Conservation (phyloP, 108 stramenopile genomes). For the Ochromonas danica region DNA sequence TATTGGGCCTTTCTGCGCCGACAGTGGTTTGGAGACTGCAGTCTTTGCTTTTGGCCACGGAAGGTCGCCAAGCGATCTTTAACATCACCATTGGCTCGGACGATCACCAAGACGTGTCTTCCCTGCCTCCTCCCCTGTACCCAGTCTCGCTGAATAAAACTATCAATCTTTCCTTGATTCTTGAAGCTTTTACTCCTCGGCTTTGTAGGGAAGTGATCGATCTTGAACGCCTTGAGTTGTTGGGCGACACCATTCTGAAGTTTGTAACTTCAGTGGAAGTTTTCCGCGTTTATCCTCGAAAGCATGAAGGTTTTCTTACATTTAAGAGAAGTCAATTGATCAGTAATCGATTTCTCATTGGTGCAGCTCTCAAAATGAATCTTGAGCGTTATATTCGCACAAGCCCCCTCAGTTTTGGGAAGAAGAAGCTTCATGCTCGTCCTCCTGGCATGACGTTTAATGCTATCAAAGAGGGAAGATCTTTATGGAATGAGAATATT, state of each 20-base stretch:
- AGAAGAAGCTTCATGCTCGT: neutral
- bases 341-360: neutral
- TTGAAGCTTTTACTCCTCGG: conserved; percentile 21
- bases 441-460: conserved; percentile 20
- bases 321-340: neutral
- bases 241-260: conserved; percentile 24
- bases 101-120: neutral
- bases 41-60: neutral
- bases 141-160: too few relatives aligned
- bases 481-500: too few relatives aligned
- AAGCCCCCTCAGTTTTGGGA: neutral
- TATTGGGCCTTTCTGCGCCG: neutral
- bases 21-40: neutral
- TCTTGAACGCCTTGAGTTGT: conserved; percentile 12
- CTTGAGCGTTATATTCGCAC: neutral
- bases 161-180: neutral
- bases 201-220: conserved; percentile 7
- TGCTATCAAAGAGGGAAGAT: too few relatives aligned
- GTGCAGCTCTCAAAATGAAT: neutral
- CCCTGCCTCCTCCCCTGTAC: neutral
- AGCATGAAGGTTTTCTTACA: conserved; percentile 6
- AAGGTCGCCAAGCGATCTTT: neutral
- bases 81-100: neutral
- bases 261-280: neutral
- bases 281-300: neutral